Evolutionary conservation across 2,329 filamentous ascomycete genomes (phyloP).

Genomic region (Penicillium sp.): DNA sequence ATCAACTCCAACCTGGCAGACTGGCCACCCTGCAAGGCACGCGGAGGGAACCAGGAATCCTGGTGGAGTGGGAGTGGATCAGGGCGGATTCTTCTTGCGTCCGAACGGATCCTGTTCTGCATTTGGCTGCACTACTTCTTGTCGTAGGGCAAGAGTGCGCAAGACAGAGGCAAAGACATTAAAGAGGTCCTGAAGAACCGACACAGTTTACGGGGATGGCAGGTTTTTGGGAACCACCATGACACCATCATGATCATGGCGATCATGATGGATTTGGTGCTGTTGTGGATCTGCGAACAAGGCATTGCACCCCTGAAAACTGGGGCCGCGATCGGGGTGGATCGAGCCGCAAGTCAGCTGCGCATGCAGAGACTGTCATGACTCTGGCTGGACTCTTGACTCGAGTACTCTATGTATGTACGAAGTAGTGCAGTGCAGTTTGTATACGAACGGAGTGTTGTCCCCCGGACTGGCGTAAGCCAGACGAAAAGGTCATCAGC

Average conservation of each 20-base stretch:
- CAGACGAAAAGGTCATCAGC: background rate
- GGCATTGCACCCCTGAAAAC: constrained; percentile 16
- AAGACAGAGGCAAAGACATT: background rate
- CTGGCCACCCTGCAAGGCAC: background rate
- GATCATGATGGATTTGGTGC: background rate
- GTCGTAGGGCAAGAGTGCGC: background rate
- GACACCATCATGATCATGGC: constrained; percentile 1
- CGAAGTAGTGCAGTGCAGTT: background rate
- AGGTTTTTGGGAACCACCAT: background rate
- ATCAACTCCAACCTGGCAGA: background rate
- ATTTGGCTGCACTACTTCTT: background rate
- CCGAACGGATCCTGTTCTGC: background rate
- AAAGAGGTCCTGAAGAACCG: background rate
- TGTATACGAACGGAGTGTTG: background rate
- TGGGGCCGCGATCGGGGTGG: constrained; percentile 21
- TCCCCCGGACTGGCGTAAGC: background rate
- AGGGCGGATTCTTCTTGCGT: background rate
- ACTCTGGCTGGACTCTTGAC: background rate
- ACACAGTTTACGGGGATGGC: constrained; percentile 30
- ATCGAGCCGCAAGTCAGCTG: constrained; percentile 24
- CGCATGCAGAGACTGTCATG: constrained; percentile 17
- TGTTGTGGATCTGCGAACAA: constrained; percentile 9
- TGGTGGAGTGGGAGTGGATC: background rate
- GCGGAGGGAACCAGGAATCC: background rate
- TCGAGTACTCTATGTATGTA: too few species aligned